Evolutionary conservation across 129 eudicot species (phyloP), one percentile per base, ranked within the genome.

Genomic region (Dittrichia graveolens): DNA sequence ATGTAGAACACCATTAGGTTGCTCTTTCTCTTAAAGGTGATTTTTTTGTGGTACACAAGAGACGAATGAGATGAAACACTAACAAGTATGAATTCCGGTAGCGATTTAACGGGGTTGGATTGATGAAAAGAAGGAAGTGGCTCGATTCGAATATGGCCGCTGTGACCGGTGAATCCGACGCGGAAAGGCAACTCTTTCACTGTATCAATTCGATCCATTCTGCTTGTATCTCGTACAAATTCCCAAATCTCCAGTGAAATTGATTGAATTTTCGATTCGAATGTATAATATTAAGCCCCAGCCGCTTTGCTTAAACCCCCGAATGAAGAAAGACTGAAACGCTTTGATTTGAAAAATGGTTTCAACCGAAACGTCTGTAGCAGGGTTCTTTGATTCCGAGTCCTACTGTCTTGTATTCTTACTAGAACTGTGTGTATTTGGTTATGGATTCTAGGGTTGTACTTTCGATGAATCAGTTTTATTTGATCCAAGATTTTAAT

Each of bases 61-160:
- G 31, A 24, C 31, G 31, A 24, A 24, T 4, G 56, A 66, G 70
- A 61, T 15, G 63, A 46, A 75, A 47, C 3, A 83, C 95, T 85
- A 15, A 95, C 99, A 48, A 85, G 84, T 45, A 91, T 85, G 75
- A 95, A 88, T 47, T 91, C 99, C n/a, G 97, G 99, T 19, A 91
- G 88, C 2, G 83, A 56, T 65, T 75, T 39, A 56, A 83, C 72
- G 19, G 92, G 85, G 62, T 15, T 41, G 65, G 81, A 78, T 78
- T 88, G 83, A 57, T 87, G 77, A 49, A 82, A 91, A 16, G 96
- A 86, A 67, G 95, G 94, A 34, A 95, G 85, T 39, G 97, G 97
- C 69, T 95, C 92, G 73, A 95, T 71, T 34, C 83, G 76, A 76
- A 95, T 88, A 74, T 95, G 99, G 46, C 97, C 99, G 63, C 90